Base-by-base conservation (phyloP, 2,329 filamentous ascomycete species). In the Pseudogymnoascus sp. region DNA sequence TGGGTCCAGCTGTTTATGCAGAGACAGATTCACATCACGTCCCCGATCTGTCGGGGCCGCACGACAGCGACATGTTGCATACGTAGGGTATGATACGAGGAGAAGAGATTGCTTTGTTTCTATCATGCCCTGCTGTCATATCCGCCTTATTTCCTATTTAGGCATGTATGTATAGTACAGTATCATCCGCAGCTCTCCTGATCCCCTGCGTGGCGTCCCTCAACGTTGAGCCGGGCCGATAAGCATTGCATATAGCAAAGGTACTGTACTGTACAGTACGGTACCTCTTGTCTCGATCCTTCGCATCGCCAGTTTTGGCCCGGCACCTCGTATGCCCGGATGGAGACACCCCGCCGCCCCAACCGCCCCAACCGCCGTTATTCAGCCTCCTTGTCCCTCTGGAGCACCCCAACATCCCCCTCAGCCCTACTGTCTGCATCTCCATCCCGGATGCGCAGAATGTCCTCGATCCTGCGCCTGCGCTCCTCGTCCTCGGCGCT, bases 401-500 rank as follows among this genome's bases (percentile, higher is more conserved):
- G 28, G 16, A 56, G 50, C n/a, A 34, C 50, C 50, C 11, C 50
- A 14, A 18, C 11, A 10, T 56, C 28, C n/a, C n/a, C 25, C 28
- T 34, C 46, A 53, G 46, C 46, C 46, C 25, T 56, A 25, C 28
- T 56, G 28, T 56, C 50, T 16, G 28, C 12, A 56, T 56, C 50
- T 21, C 28, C 10, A n/a, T 56, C 50, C 28, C 50, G 25, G 28
- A 56, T 18, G 28, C 34, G 16, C n/a, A 56, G 50, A 3, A 56
- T 16, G 11, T 36, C 28, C 36, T 61, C 50, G 25, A 63, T 63
- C 34, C 62, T 60, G 36, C 53, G 36, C 14, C 37, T 36, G 2
- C 53, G 34, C 36, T 63, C 62, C 56, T 61, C 62, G 14, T 63
- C 62, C 12, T 38, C 50, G 10, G 37, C 62, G 28, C 50, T 63